Conservation (phyloP, 176 grass and related monocot species). For the Zoysia japonica region DNA sequence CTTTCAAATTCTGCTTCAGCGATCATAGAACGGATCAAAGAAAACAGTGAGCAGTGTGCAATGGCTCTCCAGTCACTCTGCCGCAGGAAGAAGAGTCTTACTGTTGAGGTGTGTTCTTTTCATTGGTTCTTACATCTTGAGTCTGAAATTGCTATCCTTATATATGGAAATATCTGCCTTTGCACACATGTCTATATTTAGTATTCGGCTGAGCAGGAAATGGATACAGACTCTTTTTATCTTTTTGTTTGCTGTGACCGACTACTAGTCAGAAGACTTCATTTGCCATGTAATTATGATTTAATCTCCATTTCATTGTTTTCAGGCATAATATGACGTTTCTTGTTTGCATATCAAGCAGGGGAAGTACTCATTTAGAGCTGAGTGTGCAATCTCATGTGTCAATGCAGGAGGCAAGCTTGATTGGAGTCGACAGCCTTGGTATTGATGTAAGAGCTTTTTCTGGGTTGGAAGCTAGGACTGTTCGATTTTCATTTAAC, state of each 20-base stretch:
- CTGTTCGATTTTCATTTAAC: constrained; percentile 84
- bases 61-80: constrained; percentile 75
- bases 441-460: constrained; percentile 87
- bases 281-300: not conserved
- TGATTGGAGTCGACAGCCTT: constrained; percentile 81
- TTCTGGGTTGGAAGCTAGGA: constrained; percentile 73
- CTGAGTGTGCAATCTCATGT: constrained; percentile 34
- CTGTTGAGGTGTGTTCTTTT: constrained; percentile 63
- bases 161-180: not conserved
- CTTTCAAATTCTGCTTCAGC: constrained; percentile 75
- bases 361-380: not conserved
- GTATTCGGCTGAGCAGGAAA: not conserved
- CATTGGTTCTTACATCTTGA: constrained; percentile 16
- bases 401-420: constrained; percentile 63
- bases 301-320: not conserved
- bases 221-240: not conserved
- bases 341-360: constrained; percentile 1
- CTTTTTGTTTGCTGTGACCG: not conserved
- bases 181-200: not conserved
- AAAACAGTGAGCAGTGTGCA: constrained; percentile 51
- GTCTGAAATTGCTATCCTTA: not conserved
- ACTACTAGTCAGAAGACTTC: not conserved
- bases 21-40: constrained; percentile 70
- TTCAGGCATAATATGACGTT: constrained; percentile 7
- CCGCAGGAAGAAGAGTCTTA: constrained; percentile 78